Conservation (phyloP, 2,329 filamentous ascomycete genomes). For the Paramyrothecium sp. region DNA sequence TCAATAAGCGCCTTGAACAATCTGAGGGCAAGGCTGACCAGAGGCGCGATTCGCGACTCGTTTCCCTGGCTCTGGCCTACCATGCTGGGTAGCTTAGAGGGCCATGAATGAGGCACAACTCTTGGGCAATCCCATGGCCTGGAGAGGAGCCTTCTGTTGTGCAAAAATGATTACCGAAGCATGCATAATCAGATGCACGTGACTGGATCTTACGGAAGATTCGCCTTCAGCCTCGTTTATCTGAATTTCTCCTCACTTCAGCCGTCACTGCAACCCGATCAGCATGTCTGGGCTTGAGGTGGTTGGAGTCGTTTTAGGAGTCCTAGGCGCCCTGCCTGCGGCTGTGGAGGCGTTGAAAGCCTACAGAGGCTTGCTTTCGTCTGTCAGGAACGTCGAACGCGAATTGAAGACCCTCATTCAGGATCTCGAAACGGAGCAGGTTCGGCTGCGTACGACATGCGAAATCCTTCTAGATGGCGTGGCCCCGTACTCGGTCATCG, state of each 20-base stretch:
- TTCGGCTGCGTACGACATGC: conserved; percentile 5
- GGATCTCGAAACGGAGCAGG: conserved; percentile 6
- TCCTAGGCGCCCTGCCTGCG: conserved; percentile 3
- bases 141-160: background rate
- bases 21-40: background rate
- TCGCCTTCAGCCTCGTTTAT: background rate
- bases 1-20: background rate
- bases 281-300: conserved; percentile 8
- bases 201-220: background rate
- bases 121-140: background rate
- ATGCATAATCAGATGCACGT: background rate
- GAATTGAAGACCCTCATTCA: conserved; percentile 1
- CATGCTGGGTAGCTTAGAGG: background rate
- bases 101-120: background rate
- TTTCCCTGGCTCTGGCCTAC: background rate
- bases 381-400: background rate
- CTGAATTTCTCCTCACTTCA: background rate
- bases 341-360: conserved; percentile 5
- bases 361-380: conserved; percentile 1
- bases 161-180: background rate
- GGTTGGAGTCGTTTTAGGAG: conserved; percentile 1
- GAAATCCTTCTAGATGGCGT: conserved; percentile 6
- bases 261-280: background rate
- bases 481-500: conserved; percentile 1
- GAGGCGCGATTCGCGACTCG: background rate